Evolutionary conservation across 352 stramenopile species (phyloP).

Genomic region (Albugo candida): DNA sequence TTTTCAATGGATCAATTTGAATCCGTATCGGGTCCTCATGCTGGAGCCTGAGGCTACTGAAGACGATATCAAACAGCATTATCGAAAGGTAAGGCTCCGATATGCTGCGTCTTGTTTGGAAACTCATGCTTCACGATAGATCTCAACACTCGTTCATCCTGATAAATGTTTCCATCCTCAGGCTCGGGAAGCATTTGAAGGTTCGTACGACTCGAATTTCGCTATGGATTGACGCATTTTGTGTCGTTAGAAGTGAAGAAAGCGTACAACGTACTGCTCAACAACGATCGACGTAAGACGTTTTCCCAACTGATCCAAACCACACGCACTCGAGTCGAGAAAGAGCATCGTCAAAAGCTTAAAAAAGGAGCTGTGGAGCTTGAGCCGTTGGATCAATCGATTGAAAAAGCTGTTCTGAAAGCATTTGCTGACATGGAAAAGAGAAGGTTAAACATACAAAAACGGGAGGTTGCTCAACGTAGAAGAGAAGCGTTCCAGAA

Average conservation of each 20-base stretch:
- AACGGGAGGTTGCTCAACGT: conserved; percentile 41
- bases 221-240: background rate
- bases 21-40: conserved; percentile 77
- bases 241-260: conserved; percentile 52
- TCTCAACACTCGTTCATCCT: conserved; percentile 76
- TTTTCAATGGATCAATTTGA: conserved; percentile 80
- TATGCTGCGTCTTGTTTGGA: background rate
- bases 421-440: conserved; percentile 76
- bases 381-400: conserved; percentile 28
- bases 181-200: conserved; percentile 76
- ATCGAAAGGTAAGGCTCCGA: conserved; percentile 38
- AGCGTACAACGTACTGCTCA: conserved; percentile 62
- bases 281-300: conserved; percentile 68
- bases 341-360: conserved; percentile 46
- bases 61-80: conserved; percentile 83
- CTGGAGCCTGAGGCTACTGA: conserved; percentile 67
- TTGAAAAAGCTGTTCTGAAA: conserved; percentile 60
- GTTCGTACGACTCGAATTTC: conserved; percentile 10
- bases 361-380: conserved; percentile 73
- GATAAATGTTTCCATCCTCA: conserved; percentile 57
- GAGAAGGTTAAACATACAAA: conserved; percentile 48
- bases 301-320: conserved; percentile 67
- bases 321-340: conserved; percentile 36
- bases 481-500: conserved; percentile 49
- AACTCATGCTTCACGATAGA: conserved; percentile 9